These are phyloP conservation scores for Samsoniella hepiali DNA, from an alignment of 2,329 filamentous ascomycete genomes.

Conservation along the genomic window DNA sequence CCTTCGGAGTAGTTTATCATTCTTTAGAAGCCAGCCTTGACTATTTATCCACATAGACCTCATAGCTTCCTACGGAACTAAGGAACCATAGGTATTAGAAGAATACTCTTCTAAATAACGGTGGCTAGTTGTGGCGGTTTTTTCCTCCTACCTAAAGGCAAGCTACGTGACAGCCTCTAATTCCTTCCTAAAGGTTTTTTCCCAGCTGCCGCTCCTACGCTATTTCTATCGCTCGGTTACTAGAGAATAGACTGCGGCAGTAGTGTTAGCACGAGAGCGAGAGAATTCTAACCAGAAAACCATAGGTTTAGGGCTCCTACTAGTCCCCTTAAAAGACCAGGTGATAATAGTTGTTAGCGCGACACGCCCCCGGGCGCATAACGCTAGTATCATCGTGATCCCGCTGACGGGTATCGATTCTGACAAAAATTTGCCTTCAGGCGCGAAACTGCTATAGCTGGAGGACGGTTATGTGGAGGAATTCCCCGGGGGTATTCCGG, in stretches of 20 bases:
- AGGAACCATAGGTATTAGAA: conserved; percentile 9
- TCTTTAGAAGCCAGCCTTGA: conserved; percentile 4
- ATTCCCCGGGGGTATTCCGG: no score
- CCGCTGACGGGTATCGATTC: no score
- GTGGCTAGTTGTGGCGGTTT: conserved; percentile 13
- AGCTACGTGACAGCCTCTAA: background rate
- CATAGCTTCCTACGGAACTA: background rate
- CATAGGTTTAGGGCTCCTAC: conserved; percentile 1
- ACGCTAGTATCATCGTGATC: no score
- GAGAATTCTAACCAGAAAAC: conserved; percentile 18
- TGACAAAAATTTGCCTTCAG: no score
- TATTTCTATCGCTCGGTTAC: conserved; percentile 20
- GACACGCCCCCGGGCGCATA: no score
- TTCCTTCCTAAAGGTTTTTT: conserved; percentile 7
- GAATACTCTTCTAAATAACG: conserved; percentile 4
- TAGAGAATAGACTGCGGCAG: conserved; percentile 19
- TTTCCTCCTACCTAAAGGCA: conserved; percentile 3
- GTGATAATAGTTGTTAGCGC: no score
- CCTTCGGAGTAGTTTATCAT: conserved; percentile 5
- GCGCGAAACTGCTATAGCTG: no score
- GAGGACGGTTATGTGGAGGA: no score
- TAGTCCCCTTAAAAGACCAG: no score
- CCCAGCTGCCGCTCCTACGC: conserved; percentile 17
- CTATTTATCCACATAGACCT: background rate
- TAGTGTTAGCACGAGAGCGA: conserved; percentile 13